Percentiles rank a stretch among this genome's conserved stretches.
phyloP scores from a whole-genome alignment of 176 grass and related monocot species.

The Triticum urartu region DNA sequence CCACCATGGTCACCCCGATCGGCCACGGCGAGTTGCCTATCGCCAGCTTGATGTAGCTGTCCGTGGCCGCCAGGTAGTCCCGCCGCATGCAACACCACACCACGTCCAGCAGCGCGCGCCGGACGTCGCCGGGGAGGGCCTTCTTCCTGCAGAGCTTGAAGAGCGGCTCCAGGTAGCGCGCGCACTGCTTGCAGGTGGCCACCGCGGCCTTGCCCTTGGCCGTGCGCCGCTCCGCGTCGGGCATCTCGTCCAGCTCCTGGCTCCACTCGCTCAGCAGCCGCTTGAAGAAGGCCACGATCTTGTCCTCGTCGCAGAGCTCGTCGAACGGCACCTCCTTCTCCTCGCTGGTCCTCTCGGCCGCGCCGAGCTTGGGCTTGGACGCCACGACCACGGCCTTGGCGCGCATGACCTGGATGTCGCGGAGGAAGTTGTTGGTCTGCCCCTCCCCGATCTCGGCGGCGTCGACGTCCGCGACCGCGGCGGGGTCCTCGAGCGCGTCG shows the following conservation, averaged over 20 bases:
- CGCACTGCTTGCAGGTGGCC: conserved; percentile 76
- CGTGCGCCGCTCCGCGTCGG: conserved; percentile 58
- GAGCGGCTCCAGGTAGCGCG: conserved; percentile 67
- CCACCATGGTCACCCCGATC: conserved; percentile 88
- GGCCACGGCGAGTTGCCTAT: conserved; percentile 98
- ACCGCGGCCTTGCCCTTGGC: conserved; percentile 70
- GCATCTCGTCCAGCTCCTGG: conserved; percentile 67
- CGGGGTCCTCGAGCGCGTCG: conserved; percentile 42
- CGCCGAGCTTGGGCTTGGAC: conserved; percentile 35
- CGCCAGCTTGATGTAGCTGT: conserved; percentile 71
- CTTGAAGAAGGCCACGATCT: conserved; percentile 74
- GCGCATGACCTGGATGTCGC: conserved; percentile 56
- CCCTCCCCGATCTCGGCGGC: conserved; percentile 64
- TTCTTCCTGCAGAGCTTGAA: conserved; percentile 78
- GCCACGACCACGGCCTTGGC: conserved; percentile 12
- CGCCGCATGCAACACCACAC: conserved; percentile 65
- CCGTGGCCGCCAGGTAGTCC: conserved; percentile 69
- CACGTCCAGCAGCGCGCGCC: conserved; percentile 45
- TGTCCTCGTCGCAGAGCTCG: conserved; percentile 72
- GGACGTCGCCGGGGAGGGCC: conserved; percentile 57
- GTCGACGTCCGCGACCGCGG: conserved; percentile 44
- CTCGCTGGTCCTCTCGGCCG: not conserved
- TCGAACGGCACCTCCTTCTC: conserved; percentile 44
- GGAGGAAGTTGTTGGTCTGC: conserved; percentile 85
- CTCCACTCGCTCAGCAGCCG: conserved; percentile 65